A percentile compares a stretch with the other conserved stretches of the same genome.
These are phyloP conservation scores for Dendrostoma leiphaemia DNA, from an alignment of 2,329 filamentous ascomycete species.

Conservation along the genomic window DNA sequence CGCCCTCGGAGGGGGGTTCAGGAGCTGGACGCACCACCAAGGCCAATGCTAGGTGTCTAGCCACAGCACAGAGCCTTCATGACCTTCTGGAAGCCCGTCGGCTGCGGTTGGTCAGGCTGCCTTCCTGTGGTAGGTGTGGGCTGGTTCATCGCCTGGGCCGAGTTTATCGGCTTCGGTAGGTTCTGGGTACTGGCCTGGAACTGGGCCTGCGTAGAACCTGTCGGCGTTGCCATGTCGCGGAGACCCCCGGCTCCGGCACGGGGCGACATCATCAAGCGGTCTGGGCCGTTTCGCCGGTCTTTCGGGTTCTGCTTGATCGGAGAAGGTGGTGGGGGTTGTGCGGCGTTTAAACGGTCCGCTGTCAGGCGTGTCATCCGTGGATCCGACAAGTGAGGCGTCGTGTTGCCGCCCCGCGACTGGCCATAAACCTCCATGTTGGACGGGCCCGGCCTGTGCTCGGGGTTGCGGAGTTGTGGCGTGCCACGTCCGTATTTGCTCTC, in stretches of 20 bases:
- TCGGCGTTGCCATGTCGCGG: conserved; percentile 77
- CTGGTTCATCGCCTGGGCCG: conserved; percentile 60
- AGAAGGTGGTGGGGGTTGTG: conserved; percentile 84
- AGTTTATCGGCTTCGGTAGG: conserved; percentile 63
- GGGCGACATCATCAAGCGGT: conserved; percentile 71
- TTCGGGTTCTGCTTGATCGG: conserved; percentile 78
- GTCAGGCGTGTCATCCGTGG: conserved; percentile 62
- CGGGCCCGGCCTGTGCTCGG: conserved; percentile 74
- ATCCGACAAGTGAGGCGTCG: conserved; percentile 56
- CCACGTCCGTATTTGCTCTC: conserved; percentile 61
- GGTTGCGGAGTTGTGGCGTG: conserved; percentile 63
- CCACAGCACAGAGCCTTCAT: conserved; percentile 93
- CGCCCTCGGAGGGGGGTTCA: not conserved
- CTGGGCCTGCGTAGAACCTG: conserved; percentile 90
- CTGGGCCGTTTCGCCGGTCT: conserved; percentile 75
- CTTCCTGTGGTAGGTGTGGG: conserved; percentile 52
- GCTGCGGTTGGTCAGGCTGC: conserved; percentile 64
- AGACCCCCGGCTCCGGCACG: conserved; percentile 71
- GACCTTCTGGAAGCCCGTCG: conserved; percentile 84
- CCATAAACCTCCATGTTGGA: conserved; percentile 84
- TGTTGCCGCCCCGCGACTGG: conserved; percentile 64
- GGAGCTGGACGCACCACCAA: conserved; percentile 18
- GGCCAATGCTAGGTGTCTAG: conserved; percentile 38
- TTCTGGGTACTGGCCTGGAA: conserved; percentile 96
- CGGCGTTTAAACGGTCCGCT: conserved; percentile 88